phyloP scores from a whole-genome alignment of 129 eudicot species.

The Helichrysum umbraculigerum region DNA sequence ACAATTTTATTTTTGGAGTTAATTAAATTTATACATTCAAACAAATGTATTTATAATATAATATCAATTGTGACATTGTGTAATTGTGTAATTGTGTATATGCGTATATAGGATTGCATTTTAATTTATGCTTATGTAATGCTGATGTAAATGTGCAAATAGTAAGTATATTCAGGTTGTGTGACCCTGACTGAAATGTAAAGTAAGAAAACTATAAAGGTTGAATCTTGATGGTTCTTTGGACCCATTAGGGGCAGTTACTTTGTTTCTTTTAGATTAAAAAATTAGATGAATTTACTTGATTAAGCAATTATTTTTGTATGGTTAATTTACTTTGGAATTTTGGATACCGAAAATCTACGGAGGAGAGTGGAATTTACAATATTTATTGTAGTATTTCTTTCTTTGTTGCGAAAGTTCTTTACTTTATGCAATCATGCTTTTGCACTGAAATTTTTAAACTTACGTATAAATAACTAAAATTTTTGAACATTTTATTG shows the following conservation, averaged over 20 bases:
- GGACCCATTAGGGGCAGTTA: slow-evolving; percentile 15
- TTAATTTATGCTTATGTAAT: slow-evolving; percentile 3
- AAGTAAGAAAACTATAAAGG: background rate
- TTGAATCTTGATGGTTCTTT: slow-evolving; percentile 24
- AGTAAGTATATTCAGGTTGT: background rate
- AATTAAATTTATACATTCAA: background rate
- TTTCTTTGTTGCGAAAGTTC: background rate
- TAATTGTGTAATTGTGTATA: background rate
- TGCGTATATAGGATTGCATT: slow-evolving; percentile 12
- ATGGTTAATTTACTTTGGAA: background rate
- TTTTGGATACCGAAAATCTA: background rate
- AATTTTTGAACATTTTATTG: background rate
- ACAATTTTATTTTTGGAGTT: background rate
- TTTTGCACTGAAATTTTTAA: background rate
- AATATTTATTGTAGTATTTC: background rate
- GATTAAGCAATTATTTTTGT: slow-evolving; percentile 7
- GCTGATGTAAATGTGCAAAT: background rate
- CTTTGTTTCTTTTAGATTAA: slow-evolving; percentile 8
- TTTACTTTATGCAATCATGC: slow-evolving; percentile 10
- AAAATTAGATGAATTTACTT: background rate
- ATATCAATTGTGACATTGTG: too few species aligned
- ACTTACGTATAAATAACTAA: background rate
- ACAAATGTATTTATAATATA: too few species aligned
- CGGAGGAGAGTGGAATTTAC: background rate
- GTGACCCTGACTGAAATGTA: slow-evolving; percentile 4